Evolutionary conservation across 441 rosid species (phyloP).

Genomic region (Aleurites moluccanus): DNA sequence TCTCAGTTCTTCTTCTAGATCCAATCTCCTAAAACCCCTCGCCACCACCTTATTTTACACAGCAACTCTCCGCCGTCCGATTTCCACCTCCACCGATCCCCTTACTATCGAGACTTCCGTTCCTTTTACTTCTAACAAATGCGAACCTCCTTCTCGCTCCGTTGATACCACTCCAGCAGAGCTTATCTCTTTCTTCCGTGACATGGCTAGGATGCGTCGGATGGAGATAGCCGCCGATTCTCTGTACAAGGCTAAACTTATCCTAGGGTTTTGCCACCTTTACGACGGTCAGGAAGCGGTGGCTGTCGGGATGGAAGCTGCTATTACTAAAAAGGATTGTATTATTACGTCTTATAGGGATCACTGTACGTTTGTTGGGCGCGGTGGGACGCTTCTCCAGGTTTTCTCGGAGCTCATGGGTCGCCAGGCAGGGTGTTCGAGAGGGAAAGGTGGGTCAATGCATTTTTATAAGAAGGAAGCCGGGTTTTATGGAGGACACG

Average conservation of each 20-base stretch:
- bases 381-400: slow-evolving; percentile 77
- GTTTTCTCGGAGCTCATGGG: slow-evolving; percentile 94
- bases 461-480: slow-evolving; percentile 93
- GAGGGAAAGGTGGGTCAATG: slow-evolving; percentile 98
- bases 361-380: slow-evolving; percentile 82
- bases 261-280: slow-evolving; percentile 94
- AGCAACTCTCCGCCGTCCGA: slow-evolving; percentile 48
- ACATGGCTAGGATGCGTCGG: slow-evolving; percentile 85
- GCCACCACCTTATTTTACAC: slow-evolving; percentile 30
- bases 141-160: slow-evolving; percentile 79
- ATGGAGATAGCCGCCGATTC: slow-evolving; percentile 98
- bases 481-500: slow-evolving; percentile 90
- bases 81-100: slow-evolving; percentile 71
- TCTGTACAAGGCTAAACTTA: slow-evolving; percentile 91
- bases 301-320: slow-evolving; percentile 93
- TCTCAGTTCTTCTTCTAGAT: slow-evolving; percentile 44
- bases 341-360: slow-evolving; percentile 92
- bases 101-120: slow-evolving; percentile 79
- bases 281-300: slow-evolving; percentile 98
- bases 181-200: slow-evolving; percentile 74
- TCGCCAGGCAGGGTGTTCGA: slow-evolving; percentile 78
- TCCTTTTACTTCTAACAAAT: slow-evolving; percentile 78
- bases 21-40: slow-evolving; percentile 43
- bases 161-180: slow-evolving; percentile 66
- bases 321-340: slow-evolving; percentile 71